phyloP scores from a whole-genome alignment of 2,329 filamentous ascomycete genomes.

The Mycogone perniciosa region DNA sequence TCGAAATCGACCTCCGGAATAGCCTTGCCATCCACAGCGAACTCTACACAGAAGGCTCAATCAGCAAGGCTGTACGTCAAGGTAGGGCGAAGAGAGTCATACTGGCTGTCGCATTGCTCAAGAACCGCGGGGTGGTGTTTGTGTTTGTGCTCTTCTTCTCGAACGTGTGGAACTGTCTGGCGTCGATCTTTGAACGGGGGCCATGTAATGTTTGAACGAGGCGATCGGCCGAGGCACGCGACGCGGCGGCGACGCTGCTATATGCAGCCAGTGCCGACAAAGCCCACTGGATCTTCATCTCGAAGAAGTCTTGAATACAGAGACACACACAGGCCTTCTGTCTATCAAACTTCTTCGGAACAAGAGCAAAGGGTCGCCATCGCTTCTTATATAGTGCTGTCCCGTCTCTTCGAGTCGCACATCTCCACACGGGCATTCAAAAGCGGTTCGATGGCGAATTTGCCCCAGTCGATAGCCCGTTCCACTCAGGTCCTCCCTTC shows the following conservation, averaged over 20 bases:
- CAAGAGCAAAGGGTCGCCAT: too few relatives aligned
- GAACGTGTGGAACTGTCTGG: not conserved
- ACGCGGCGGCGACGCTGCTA: not conserved
- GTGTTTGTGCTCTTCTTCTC: not conserved
- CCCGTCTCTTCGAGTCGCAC: too few relatives aligned
- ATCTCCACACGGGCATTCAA: too few relatives aligned
- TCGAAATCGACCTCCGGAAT: conserved; percentile 67
- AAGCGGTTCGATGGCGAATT: too few relatives aligned
- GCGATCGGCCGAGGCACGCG: not conserved
- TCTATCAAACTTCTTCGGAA: not conserved
- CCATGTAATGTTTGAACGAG: not conserved
- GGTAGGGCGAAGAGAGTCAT: not conserved
- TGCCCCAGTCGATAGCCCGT: too few relatives aligned
- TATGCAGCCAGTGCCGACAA: not conserved
- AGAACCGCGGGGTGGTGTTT: not conserved
- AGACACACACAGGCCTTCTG: not conserved
- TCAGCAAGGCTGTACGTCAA: not conserved
- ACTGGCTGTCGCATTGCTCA: conserved; percentile 2
- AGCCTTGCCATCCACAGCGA: conserved; percentile 55
- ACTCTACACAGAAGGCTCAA: conserved; percentile 36
- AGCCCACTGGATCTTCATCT: conserved; percentile 4
- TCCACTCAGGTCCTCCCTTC: too few relatives aligned
- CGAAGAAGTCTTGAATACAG: not conserved
- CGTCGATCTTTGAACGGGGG: not conserved
- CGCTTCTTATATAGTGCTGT: too few relatives aligned